A percentile compares a stretch with the other conserved stretches of the same genome.
phyloP scores from a whole-genome alignment of 192 early-diverging fungal species.

The Backusella mclennaniae region DNA sequence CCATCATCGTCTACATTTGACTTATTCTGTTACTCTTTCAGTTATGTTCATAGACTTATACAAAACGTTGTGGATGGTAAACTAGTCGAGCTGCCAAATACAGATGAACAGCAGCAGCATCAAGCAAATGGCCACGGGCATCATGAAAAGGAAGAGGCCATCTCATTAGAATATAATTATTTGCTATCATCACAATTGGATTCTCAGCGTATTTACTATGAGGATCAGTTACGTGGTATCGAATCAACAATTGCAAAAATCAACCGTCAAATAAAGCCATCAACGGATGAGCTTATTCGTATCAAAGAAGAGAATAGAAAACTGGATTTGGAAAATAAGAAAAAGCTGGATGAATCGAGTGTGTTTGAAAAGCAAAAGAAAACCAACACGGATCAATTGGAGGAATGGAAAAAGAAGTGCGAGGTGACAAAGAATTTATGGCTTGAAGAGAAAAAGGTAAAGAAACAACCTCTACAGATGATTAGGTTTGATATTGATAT shows the following conservation, averaged over 20 bases:
- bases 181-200: conserved; percentile 87
- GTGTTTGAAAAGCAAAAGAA: conserved; percentile 41
- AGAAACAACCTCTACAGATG: not conserved
- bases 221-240: conserved; percentile 57
- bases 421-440: conserved; percentile 54
- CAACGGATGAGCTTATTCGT: not conserved
- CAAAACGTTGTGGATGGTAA: conserved; percentile 93
- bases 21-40: not conserved
- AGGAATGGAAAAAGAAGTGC: conserved; percentile 54
- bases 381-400: conserved; percentile 53
- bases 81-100: conserved; percentile 80
- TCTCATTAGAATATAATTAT: conserved; percentile 82
- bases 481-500: not conserved
- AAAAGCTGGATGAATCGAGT: not conserved
- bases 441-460: conserved; percentile 74
- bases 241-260: conserved; percentile 50
- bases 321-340: not conserved
- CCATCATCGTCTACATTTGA: not conserved
- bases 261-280: conserved; percentile 28
- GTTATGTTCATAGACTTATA: conserved; percentile 90
- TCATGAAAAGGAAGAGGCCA: conserved; percentile 74
- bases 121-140: not conserved
- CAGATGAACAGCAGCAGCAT: not conserved
- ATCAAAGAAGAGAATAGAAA: conserved; percentile 1
- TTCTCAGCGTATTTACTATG: conserved; percentile 85